A percentile compares a stretch with the other conserved stretches of the same genome.
phyloP scores from a whole-genome alignment of 345 rosid genomes.

The Arabidopsis suecica region DNA sequence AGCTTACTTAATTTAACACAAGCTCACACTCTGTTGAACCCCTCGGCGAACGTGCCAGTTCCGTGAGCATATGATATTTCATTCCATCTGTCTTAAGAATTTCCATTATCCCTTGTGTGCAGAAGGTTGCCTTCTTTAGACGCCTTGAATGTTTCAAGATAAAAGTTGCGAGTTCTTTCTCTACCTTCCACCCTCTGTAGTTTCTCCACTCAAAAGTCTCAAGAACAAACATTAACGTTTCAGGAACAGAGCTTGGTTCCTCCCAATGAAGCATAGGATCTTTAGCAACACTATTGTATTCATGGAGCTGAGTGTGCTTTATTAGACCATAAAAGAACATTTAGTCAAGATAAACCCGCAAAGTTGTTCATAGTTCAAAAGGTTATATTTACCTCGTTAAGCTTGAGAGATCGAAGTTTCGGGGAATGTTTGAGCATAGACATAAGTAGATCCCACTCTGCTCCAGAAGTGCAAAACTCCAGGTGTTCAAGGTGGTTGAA shows the following conservation, averaged over 20 bases:
- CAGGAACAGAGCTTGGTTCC: slow-evolving; percentile 23
- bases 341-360: too few relatives aligned
- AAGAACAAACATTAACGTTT: slow-evolving; percentile 27
- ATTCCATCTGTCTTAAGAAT: not conserved
- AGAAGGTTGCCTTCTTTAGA: not conserved
- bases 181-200: slow-evolving; percentile 11
- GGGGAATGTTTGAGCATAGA: too few relatives aligned
- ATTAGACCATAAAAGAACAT: not conserved
- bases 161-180: slow-evolving; percentile 11
- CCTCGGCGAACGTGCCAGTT: not conserved
- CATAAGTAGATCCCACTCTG: too few relatives aligned
- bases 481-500: too few relatives aligned
- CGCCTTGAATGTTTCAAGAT: slow-evolving; percentile 8
- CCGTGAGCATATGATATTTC: slow-evolving; percentile 5
- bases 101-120: not conserved
- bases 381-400: too few relatives aligned
- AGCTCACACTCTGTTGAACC: slow-evolving; percentile 26
- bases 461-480: too few relatives aligned
- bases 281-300: not conserved
- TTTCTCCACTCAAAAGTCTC: slow-evolving; percentile 30
- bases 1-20: not conserved
- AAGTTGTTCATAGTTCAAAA: too few relatives aligned
- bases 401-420: too few relatives aligned
- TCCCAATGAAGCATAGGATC: not conserved
- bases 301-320: not conserved